Conservation (phyloP, 2,329 filamentous ascomycete species). For the Anisogramma anomala region DNA sequence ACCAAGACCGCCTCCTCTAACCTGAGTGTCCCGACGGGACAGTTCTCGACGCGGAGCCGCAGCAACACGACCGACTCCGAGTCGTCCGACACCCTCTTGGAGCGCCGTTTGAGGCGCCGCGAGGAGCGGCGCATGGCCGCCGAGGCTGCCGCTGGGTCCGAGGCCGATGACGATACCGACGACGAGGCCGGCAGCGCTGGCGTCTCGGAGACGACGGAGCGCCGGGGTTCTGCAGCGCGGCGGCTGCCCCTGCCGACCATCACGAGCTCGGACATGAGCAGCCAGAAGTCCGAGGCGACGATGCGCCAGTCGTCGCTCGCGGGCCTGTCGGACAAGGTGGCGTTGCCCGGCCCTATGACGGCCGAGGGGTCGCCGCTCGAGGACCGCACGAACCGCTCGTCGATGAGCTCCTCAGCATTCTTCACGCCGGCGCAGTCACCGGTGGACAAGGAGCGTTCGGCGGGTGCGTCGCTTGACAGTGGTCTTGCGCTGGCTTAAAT, state of each 20-base stretch:
- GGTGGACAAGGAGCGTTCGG: conserved; percentile 11
- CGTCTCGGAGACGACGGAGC: conserved; percentile 14
- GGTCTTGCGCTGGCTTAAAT: conserved; percentile 17
- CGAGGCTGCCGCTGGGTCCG: conserved; percentile 13
- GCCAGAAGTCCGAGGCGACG: conserved; percentile 20
- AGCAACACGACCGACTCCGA: conserved; percentile 21
- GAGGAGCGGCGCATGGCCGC: conserved; percentile 5
- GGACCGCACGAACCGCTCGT: conserved; percentile 9
- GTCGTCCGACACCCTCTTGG: conserved; percentile 16
- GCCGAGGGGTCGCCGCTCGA: conserved; percentile 7
- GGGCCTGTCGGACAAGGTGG: conserved; percentile 2
- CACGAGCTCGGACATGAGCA: conserved; percentile 28
- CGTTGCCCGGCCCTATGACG: neutral
- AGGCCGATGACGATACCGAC: conserved; percentile 21
- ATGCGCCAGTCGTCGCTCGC: conserved; percentile 1
- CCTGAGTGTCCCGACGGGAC: too few species aligned
- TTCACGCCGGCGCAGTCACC: neutral
- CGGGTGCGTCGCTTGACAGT: conserved; percentile 20
- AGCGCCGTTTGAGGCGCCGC: conserved; percentile 11
- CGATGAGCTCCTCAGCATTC: neutral
- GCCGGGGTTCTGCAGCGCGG: conserved; percentile 28
- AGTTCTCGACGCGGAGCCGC: too few species aligned
- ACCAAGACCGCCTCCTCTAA: conserved; percentile 16
- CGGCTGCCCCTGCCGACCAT: conserved; percentile 37
- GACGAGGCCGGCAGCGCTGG: conserved; percentile 16